These are phyloP conservation scores for Bacterosira constricta DNA, from an alignment of 108 stramenopile species.

Conservation along the genomic window DNA sequence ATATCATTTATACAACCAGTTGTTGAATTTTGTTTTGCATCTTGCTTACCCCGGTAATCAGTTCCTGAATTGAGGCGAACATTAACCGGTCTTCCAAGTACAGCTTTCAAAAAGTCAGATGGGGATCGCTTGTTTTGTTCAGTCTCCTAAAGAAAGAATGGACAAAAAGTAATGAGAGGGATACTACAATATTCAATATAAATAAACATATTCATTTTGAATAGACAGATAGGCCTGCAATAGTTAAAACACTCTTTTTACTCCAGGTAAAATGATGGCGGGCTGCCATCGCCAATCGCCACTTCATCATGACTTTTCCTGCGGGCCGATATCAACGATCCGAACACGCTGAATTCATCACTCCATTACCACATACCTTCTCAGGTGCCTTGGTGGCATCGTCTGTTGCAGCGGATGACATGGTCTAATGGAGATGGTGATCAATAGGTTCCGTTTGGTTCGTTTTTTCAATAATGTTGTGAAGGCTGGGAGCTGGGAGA, in stretches of 20 bases:
- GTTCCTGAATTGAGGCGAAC: constrained; percentile 98
- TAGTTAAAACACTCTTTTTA: no score
- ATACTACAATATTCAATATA: no score
- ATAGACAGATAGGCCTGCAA: no score
- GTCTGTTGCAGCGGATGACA: constrained; percentile 16
- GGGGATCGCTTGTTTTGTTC: constrained; percentile 77
- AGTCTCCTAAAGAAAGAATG: constrained; percentile 8
- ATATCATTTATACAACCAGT: no score
- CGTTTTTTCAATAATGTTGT: no score
- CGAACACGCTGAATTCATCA: not conserved
- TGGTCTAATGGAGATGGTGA: not conserved
- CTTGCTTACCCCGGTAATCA: constrained; percentile 85
- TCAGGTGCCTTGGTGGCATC: constrained; percentile 7
- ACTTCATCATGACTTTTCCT: no score
- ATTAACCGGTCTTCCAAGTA: constrained; percentile 90
- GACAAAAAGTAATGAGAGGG: not conserved
- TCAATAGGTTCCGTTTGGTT: not conserved
- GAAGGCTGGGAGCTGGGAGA: no score
- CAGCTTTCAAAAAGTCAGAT: constrained; percentile 87
- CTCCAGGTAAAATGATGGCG: no score
- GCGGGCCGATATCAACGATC: no score
- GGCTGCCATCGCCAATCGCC: no score
- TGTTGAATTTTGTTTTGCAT: no score
- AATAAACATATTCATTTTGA: no score
- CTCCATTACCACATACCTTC: constrained; percentile 1